Conservation (phyloP, 768 basidiomycete genomes). For the Pisolithus microcarpus region DNA sequence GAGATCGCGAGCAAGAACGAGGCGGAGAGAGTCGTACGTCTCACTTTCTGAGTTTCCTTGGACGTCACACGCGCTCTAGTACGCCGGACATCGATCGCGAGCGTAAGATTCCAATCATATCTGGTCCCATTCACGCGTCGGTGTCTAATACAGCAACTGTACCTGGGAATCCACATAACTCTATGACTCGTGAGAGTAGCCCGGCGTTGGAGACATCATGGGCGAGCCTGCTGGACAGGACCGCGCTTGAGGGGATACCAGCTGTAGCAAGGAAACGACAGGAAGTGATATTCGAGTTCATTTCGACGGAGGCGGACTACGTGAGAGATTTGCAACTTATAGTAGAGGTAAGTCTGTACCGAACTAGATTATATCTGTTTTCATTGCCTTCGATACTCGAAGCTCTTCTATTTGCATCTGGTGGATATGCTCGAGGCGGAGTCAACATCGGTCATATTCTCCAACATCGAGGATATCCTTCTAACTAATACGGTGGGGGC, state of each 20-base stretch:
- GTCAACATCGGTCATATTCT: constrained; percentile 78
- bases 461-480: constrained; percentile 89
- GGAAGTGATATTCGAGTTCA: constrained; percentile 95
- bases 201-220: constrained; percentile 73
- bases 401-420: constrained; percentile 85
- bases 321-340: constrained; percentile 88
- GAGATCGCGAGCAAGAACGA: constrained; percentile 24
- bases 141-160: constrained; percentile 11
- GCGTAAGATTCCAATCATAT: constrained; percentile 49
- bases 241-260: constrained; percentile 76
- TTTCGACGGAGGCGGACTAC: constrained; percentile 83
- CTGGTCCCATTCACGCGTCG: constrained; percentile 51
- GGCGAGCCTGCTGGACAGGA: constrained; percentile 85
- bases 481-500: constrained; percentile 72
- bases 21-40: constrained; percentile 35
- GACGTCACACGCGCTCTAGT: constrained; percentile 36
- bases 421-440: constrained; percentile 65
- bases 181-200: constrained; percentile 38
- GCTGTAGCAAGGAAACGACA: constrained; percentile 76
- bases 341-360: constrained; percentile 57
- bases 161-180: constrained; percentile 2
- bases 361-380: neutral
- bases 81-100: constrained; percentile 47
- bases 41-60: constrained; percentile 55
- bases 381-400: neutral